Conservation (phyloP, 345 rosid species). For the Melastoma malabathricum region DNA sequence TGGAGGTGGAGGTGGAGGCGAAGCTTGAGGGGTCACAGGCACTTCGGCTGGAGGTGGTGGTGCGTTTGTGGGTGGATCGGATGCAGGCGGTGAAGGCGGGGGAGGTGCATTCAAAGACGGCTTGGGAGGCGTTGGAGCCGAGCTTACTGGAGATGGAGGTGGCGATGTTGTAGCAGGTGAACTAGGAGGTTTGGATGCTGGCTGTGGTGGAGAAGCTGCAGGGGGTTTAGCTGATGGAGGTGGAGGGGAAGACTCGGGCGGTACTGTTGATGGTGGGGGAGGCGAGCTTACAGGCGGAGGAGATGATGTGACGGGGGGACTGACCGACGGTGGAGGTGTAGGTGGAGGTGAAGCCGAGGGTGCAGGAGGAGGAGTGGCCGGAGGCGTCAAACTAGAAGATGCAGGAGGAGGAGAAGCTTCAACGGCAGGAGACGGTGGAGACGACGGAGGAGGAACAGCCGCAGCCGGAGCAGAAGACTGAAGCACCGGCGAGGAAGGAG, state of each 20-base stretch:
- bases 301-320: background rate
- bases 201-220: constrained; percentile 10
- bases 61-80: constrained; percentile 9
- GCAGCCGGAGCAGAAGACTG: constrained; percentile 11
- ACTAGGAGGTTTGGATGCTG: constrained; percentile 11
- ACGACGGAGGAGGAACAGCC: constrained; percentile 2
- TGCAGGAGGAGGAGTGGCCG: constrained; percentile 8
- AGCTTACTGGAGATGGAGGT: constrained; percentile 4
- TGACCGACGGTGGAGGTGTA: constrained; percentile 14
- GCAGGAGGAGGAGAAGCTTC: constrained; percentile 1
- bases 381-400: background rate
- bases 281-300: constrained; percentile 10
- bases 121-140: constrained; percentile 27
- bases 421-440: constrained; percentile 2
- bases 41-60: too few species aligned
- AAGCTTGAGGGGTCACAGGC: constrained; percentile 9
- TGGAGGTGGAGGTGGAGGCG: constrained; percentile 14
- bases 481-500: constrained; percentile 15
- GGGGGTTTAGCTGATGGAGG: constrained; percentile 16
- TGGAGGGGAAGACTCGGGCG: constrained; percentile 20
- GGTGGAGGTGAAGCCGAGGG: constrained; percentile 14
- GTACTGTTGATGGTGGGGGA: constrained; percentile 10
- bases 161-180: constrained; percentile 9
- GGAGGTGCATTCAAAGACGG: constrained; percentile 9
- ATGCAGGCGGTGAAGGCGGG: constrained; percentile 15